These are phyloP conservation scores for Xanthoceras sorbifolium DNA, from an alignment of 345 rosid genomes.

Conservation along the genomic window DNA sequence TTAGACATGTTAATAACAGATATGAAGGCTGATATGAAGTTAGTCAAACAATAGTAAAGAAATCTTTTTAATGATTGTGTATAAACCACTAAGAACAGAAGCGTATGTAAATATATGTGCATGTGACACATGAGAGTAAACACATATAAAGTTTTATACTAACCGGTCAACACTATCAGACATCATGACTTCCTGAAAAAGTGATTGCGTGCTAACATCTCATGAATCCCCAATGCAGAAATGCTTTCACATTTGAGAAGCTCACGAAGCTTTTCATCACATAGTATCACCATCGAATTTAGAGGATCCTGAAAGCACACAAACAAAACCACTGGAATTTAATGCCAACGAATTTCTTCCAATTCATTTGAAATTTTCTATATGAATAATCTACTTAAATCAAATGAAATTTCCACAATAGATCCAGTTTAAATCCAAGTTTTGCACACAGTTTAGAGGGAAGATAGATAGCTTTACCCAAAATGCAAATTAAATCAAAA, in stretches of 20 bases:
- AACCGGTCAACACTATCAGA: constrained; percentile 38
- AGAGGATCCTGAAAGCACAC: constrained; percentile 56
- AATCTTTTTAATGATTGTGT: background rate
- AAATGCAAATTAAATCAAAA: background rate
- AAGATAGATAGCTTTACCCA: background rate
- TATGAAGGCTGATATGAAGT: background rate
- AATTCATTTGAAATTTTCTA: background rate
- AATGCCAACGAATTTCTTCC: constrained; percentile 9
- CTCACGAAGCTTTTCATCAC: constrained; percentile 73
- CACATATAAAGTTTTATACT: constrained; percentile 19
- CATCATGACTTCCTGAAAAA: constrained; percentile 63
- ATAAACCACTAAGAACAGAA: background rate
- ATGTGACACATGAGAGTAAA: background rate
- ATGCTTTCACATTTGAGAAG: constrained; percentile 92
- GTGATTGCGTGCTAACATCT: constrained; percentile 68
- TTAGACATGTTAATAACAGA: too few relatives aligned
- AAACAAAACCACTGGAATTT: constrained; percentile 13
- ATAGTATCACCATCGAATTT: constrained; percentile 76
- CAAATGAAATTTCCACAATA: background rate
- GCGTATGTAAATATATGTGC: background rate
- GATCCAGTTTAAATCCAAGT: constrained; percentile 1
- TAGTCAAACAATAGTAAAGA: background rate
- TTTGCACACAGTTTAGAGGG: background rate
- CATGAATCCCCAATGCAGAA: constrained; percentile 74
- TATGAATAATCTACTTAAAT: background rate